Percentiles rank a stretch among this genome's conserved stretches.
phyloP scores from a whole-genome alignment of 129 eudicot species.

The Oenanthe sinensis region DNA sequence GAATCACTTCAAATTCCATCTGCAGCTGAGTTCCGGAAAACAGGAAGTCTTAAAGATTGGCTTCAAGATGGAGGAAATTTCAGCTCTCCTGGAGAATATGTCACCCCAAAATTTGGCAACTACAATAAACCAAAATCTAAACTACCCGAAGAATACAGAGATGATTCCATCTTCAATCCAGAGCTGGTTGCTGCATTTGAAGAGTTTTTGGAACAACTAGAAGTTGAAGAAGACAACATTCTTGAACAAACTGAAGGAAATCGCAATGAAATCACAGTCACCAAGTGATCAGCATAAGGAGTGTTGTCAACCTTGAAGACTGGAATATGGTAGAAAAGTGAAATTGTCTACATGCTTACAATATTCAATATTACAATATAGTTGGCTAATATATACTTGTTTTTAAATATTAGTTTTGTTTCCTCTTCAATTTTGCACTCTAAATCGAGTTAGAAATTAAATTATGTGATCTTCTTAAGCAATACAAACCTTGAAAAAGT shows the following conservation, averaged over 20 bases:
- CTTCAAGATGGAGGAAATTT: background rate
- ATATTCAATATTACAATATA: background rate
- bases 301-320: background rate
- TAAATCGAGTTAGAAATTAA: too few relatives aligned
- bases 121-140: conserved; percentile 11
- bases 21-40: conserved; percentile 14
- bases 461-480: too few relatives aligned
- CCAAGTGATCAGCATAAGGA: background rate
- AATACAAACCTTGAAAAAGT: too few relatives aligned
- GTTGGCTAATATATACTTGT: background rate
- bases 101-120: conserved; percentile 33
- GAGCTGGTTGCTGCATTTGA: conserved; percentile 31
- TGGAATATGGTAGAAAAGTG: background rate
- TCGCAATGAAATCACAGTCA: background rate
- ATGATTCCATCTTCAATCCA: conserved; percentile 18
- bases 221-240: conserved; percentile 19
- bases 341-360: background rate
- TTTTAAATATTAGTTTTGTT: background rate
- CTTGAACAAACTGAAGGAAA: conserved; percentile 12
- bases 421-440: background rate
- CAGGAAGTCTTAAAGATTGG: conserved; percentile 14
- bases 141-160: conserved; percentile 6
- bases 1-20: conserved; percentile 20
- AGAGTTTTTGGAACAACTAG: conserved; percentile 22
- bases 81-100: conserved; percentile 18